Base-by-base conservation (phyloP, 176 grass and related monocot genomes). In the Musa itinerans region DNA sequence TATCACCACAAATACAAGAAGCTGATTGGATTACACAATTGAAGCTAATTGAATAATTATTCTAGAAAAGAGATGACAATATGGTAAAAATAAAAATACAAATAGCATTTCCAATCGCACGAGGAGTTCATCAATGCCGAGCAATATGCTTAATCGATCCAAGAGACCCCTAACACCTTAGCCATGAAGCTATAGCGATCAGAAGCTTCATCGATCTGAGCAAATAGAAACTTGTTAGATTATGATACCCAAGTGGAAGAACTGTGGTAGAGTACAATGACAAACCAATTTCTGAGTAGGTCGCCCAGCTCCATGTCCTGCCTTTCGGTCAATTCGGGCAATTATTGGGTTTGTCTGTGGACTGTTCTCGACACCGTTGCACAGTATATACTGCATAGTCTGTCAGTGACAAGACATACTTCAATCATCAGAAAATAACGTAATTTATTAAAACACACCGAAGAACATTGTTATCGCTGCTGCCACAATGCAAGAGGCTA, bases 251-350 rank as follows among this genome's bases (percentile, higher is more conserved):
- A 61, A 17, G 57, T 61, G 16, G 16, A 61, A 61, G 16, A 61
- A 19, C 7, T 51, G 67, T 1, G n/a, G 15, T 50, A 1, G 15
- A 34, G 34, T 50, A 27, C 16, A 84, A 80, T 1, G 52, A 82
- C 66, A 74, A 57, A 96, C 93, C 93, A 85, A 1, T 84, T 96
- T 96, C 74, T 96, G 71, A 50, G 89, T 92, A 59, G 93, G 89
- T 21, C 89, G 89, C 54, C 89, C 93, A 76, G 85, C 81, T 84
- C 89, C 93, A 83, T 96, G 93, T 50, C 87, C 89, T 78, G 93
- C 86, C 74, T 96, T 96, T 65, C 66, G 17, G 55, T 96, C 93
- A 72, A 96, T 96, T 25, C 93, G 89, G 69, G 72, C 87, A 56
- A 96, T 90, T 71, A 96, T 92, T 76, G 93, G 89, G 74, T 92